A percentile compares a stretch with the other conserved stretches of the same genome.
Conservation (phyloP, 306 rosid genomes). For the Acacia acuminata region DNA sequence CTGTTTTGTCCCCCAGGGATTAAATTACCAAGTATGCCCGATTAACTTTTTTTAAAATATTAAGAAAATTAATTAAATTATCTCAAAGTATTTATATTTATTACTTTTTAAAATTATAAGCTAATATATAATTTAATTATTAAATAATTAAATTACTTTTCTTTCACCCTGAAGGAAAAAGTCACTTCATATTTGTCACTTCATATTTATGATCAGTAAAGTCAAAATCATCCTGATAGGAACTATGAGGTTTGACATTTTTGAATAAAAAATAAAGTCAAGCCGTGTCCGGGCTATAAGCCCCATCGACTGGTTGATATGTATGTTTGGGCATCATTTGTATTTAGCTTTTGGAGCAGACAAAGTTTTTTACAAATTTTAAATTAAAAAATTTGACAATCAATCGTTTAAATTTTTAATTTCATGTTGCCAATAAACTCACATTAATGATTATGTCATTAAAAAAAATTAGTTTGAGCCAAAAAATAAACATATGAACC, state of each 20-base stretch:
- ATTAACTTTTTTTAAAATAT: no score
- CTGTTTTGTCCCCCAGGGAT: constrained; percentile 6
- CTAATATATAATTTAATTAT: no score
- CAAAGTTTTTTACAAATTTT: not conserved
- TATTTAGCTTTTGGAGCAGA: not conserved
- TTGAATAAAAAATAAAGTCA: not conserved
- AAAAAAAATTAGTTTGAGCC: no score
- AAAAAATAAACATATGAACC: no score
- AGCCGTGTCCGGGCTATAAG: not conserved
- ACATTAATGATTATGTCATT: not conserved
- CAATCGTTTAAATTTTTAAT: no score
- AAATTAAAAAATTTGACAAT: not conserved
- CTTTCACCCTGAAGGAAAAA: fast-evolving
- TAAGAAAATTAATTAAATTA: no score
- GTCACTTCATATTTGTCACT: no score
- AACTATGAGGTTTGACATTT: not conserved
- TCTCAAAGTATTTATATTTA: no score
- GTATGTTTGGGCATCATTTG: not conserved
- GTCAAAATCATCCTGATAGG: not conserved
- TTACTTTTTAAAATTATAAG: no score
- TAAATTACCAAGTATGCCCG: not conserved
- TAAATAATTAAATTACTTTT: no score
- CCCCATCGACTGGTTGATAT: not conserved
- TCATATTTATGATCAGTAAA: not conserved
- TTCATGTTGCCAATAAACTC: not conserved